phyloP scores from a whole-genome alignment of 495 filamentous ascomycete species.

The Talaromyces thailandensis region DNA sequence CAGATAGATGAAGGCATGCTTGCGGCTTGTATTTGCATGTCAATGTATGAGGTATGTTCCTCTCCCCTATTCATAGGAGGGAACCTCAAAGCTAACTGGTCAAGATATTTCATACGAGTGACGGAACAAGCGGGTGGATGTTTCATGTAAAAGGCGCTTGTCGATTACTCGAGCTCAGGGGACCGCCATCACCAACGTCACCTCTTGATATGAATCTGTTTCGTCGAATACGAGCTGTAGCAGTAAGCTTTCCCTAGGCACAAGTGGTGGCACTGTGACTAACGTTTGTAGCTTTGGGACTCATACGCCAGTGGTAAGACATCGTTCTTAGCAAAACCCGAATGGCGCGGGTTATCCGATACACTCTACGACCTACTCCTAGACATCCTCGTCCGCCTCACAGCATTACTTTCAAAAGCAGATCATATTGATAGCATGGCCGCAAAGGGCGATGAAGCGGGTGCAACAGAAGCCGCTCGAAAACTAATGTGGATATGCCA shows the following conservation, averaged over 20 bases:
- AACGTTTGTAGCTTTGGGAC: slow-evolving; percentile 1
- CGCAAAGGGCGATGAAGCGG: background rate
- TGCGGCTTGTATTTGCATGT: slow-evolving; percentile 5
- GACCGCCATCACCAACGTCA: slow-evolving; percentile 1
- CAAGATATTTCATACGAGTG: slow-evolving; percentile 3
- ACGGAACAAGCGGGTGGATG: slow-evolving; percentile 5
- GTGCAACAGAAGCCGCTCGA: background rate
- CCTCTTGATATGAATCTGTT: slow-evolving; percentile 8
- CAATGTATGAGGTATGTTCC: slow-evolving; percentile 5
- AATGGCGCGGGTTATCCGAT: slow-evolving; percentile 6
- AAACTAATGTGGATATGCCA: slow-evolving; percentile 2
- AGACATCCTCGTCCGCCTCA: slow-evolving; percentile 2
- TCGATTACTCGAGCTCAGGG: slow-evolving; percentile 1
- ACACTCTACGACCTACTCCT: slow-evolving; percentile 1
- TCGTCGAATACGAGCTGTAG: slow-evolving; percentile 7
- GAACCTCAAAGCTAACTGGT: background rate
- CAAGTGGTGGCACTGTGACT: background rate
- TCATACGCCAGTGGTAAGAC: slow-evolving; percentile 4
- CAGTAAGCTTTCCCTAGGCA: background rate
- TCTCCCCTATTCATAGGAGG: too few species aligned
- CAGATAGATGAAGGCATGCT: slow-evolving; percentile 5
- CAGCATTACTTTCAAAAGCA: slow-evolving; percentile 1
- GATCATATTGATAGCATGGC: slow-evolving; percentile 1
- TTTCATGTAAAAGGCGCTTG: slow-evolving; percentile 7
- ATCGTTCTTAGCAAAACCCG: slow-evolving; percentile 3